Conservation (phyloP, 2,329 filamentous ascomycete species). For the Monosporascus sp. region DNA sequence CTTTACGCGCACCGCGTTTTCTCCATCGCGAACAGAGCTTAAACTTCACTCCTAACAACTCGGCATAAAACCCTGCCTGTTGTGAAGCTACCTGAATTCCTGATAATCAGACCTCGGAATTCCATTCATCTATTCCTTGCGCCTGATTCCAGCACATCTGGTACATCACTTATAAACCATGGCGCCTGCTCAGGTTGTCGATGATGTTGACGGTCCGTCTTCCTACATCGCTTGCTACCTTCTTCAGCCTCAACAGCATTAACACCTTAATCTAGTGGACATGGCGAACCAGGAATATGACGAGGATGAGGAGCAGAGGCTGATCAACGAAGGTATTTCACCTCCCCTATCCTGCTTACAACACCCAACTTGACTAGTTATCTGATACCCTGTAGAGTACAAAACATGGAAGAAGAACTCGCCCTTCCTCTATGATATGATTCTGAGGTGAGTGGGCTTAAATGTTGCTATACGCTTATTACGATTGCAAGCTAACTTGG, state of each 20-base stretch:
- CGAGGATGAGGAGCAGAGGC: constrained; percentile 70
- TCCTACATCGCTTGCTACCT: background rate
- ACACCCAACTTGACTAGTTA: background rate
- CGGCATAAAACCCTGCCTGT: too few relatives aligned
- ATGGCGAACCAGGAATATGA: constrained; percentile 61
- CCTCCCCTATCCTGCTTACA: background rate
- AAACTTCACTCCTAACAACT: background rate
- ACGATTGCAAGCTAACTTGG: background rate
- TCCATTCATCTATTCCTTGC: too few relatives aligned
- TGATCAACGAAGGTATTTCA: constrained; percentile 79
- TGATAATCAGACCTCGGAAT: too few relatives aligned
- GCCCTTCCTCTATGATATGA: constrained; percentile 97
- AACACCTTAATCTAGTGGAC: constrained; percentile 32
- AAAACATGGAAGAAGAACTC: constrained; percentile 99
- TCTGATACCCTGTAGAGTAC: constrained; percentile 61
- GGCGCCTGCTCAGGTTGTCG: constrained; percentile 42
- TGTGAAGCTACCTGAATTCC: too few relatives aligned
- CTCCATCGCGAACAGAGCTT: background rate
- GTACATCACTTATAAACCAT: constrained; percentile 25
- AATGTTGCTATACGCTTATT: background rate
- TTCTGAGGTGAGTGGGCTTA: constrained; percentile 58
- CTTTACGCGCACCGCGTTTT: constrained; percentile 27
- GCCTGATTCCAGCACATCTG: background rate
- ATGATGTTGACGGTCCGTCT: constrained; percentile 45
- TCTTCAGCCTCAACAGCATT: constrained; percentile 2